A percentile compares a stretch with the other conserved stretches of the same genome.
Conservation (phyloP, 495 filamentous ascomycete species). For the Xylaria palmicola region DNA sequence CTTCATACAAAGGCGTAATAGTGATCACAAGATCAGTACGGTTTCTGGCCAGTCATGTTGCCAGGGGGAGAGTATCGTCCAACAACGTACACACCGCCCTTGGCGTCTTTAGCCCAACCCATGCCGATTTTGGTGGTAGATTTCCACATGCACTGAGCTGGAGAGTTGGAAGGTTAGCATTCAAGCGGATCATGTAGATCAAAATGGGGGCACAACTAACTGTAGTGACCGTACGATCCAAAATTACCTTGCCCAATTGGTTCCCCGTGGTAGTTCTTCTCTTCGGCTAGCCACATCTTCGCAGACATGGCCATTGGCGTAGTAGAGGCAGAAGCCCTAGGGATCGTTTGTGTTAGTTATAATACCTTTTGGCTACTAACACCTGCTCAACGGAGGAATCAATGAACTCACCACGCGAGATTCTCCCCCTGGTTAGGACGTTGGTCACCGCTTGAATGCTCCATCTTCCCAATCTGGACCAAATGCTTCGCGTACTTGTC, state of each 20-base stretch:
- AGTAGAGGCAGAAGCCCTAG: conserved; percentile 19
- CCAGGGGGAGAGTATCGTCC: conserved; percentile 39
- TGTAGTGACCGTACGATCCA: conserved; percentile 37
- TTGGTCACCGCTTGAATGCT: conserved; percentile 32
- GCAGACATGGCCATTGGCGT: conserved; percentile 20
- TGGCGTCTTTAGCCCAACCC: conserved; percentile 31
- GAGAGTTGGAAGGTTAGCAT: conserved; percentile 2
- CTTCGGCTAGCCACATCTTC: conserved; percentile 35
- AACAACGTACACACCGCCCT: conserved; percentile 37
- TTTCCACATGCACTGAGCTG: conserved; percentile 44
- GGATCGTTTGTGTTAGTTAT: background rate
- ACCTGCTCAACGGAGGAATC: background rate
- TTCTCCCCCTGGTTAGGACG: conserved; percentile 42
- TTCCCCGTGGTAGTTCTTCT: conserved; percentile 37
- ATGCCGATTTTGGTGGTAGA: conserved; percentile 38
- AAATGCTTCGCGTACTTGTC: conserved; percentile 34
- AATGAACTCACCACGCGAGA: conserved; percentile 32
- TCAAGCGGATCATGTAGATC: background rate
- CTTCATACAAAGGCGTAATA: background rate
- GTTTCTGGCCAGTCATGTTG: conserved; percentile 35
- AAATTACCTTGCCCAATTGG: conserved; percentile 39
- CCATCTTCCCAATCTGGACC: conserved; percentile 26
- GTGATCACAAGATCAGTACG: conserved; percentile 19
- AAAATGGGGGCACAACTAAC: conserved; percentile 17
- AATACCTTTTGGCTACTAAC: background rate